Evolutionary conservation across 2,329 filamentous ascomycete species (phyloP).

Genomic region (Shiraia sp.): DNA sequence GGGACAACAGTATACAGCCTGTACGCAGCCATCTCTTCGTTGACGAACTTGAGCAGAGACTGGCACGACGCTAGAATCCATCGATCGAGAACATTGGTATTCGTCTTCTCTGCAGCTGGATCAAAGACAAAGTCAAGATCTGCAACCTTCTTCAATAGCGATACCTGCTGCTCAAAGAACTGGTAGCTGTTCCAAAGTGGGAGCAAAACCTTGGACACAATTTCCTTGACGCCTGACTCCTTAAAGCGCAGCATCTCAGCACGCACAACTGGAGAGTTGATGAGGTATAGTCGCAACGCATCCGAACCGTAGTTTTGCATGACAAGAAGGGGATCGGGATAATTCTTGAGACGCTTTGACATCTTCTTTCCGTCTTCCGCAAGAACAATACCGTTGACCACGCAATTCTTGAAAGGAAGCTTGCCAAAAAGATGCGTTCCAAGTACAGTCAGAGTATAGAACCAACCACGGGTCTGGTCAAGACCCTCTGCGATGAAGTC

Average conservation of each 20-base stretch:
- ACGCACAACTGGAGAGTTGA: constrained; percentile 93
- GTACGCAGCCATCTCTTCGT: constrained; percentile 84
- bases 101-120: constrained; percentile 71
- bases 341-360: constrained; percentile 96
- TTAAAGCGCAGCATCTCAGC: constrained; percentile 91
- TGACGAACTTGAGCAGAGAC: constrained; percentile 86
- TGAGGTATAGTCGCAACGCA: constrained; percentile 90
- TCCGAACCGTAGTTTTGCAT: constrained; percentile 91
- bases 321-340: constrained; percentile 81
- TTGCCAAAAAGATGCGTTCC: constrained; percentile 85
- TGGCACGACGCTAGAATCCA: constrained; percentile 96
- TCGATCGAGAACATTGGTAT: constrained; percentile 91
- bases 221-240: constrained; percentile 89
- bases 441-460: constrained; percentile 88
- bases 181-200: constrained; percentile 97
- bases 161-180: constrained; percentile 89
- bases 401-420: constrained; percentile 90
- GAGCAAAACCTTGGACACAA: constrained; percentile 86
- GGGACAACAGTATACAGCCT: constrained; percentile 84
- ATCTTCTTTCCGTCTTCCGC: constrained; percentile 98
- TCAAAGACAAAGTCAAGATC: constrained; percentile 78
- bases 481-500: constrained; percentile 94
- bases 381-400: constrained; percentile 94
- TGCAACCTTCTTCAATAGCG: constrained; percentile 83
- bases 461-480: constrained; percentile 95